Percentiles rank a stretch among this genome's conserved stretches.
phyloP scores from a whole-genome alignment of 208 protist genomes.

The Angomonas deanei region DNA sequence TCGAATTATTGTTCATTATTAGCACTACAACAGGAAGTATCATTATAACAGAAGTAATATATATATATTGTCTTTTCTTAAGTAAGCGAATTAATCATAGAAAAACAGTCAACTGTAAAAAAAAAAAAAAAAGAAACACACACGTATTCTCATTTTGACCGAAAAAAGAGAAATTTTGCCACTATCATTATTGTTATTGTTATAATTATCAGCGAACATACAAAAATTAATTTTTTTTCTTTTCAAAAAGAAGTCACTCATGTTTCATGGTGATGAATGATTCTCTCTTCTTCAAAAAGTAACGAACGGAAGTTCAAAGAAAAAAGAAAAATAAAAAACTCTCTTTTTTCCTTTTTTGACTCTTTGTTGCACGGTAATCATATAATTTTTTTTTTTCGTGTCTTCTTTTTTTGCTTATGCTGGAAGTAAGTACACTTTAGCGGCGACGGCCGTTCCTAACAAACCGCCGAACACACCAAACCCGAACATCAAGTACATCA shows the following conservation, averaged over 20 bases:
- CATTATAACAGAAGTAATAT: no score
- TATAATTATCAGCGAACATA: not conserved
- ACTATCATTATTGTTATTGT: not conserved
- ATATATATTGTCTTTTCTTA: no score
- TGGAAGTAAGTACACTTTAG: constrained; percentile 13
- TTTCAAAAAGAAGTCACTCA: constrained; percentile 4
- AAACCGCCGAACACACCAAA: constrained; percentile 32
- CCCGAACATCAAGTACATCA: constrained; percentile 34
- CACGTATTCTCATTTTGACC: no score
- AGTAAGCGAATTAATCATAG: no score
- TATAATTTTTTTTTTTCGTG: not conserved
- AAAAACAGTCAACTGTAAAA: no score
- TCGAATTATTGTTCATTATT: no score
- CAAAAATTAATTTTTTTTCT: not conserved
- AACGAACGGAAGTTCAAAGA: constrained; percentile 1
- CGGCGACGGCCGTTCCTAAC: constrained; percentile 36
- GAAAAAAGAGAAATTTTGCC: not conserved
- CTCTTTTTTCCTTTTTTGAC: not conserved
- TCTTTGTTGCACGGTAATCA: not conserved
- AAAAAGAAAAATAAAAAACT: not conserved
- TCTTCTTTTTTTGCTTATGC: not conserved
- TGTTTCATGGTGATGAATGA: no score
- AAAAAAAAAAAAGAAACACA: no score
- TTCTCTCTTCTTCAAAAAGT: no score
- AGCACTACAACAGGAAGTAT: no score